A percentile compares a stretch with the other conserved stretches of the same genome.
Conservation (phyloP, 768 basidiomycete species). For the Cubamyces sp. region DNA sequence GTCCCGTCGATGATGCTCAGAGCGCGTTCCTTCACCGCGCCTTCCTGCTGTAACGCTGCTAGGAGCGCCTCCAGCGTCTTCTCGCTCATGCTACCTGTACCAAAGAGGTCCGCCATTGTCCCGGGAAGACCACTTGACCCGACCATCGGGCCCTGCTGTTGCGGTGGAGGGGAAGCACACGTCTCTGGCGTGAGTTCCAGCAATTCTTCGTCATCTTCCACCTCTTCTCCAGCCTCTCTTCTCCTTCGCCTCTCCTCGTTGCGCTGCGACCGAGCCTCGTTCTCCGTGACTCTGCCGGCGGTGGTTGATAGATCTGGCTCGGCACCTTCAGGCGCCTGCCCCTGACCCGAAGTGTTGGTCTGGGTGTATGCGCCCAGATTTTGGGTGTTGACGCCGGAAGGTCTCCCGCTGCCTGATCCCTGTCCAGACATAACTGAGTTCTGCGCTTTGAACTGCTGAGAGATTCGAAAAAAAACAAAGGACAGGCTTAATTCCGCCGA, state of each 20-base stretch:
- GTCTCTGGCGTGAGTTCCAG: background rate
- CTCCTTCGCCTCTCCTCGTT: background rate
- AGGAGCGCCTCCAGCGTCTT: no score
- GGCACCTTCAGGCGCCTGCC: no score
- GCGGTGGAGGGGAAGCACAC: background rate
- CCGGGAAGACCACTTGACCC: no score
- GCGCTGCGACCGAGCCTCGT: background rate
- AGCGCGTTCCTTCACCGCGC: no score
- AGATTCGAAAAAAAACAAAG: background rate
- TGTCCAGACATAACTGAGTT: background rate
- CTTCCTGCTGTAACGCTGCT: no score
- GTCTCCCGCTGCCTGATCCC: background rate
- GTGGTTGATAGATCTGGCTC: background rate
- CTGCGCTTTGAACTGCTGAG: background rate
- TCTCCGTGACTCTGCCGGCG: background rate
- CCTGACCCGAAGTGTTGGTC: background rate
- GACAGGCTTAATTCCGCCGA: no score
- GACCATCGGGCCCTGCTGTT: no score
- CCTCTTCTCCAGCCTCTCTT: slow-evolving; percentile 6
- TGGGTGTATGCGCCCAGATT: background rate
- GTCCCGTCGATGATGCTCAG: no score
- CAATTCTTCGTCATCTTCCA: slow-evolving; percentile 1
- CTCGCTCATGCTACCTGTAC: no score
- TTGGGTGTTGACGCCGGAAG: background rate
- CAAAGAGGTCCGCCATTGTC: no score